phyloP scores from a whole-genome alignment of 768 basidiomycete genomes.

The Phaeotremella fagi region DNA sequence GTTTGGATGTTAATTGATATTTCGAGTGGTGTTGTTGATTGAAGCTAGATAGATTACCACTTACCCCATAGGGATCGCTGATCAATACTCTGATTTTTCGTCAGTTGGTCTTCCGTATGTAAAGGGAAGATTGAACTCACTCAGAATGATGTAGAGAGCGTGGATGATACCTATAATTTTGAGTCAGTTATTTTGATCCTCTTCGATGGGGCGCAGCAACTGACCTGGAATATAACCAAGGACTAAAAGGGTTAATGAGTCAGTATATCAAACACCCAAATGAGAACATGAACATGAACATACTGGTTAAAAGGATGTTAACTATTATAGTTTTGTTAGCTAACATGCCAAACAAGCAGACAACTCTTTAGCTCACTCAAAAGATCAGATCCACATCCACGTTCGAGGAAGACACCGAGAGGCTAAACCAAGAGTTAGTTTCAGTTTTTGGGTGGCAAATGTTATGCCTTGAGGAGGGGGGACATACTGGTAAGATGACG shows the following conservation, averaged over 20 bases:
- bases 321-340: constrained; percentile 50
- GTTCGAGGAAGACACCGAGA: constrained; percentile 80
- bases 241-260: constrained; percentile 50
- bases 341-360: too few species aligned
- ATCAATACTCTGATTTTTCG: too few species aligned
- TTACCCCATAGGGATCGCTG: too few species aligned
- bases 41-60: too few species aligned
- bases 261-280: neutral
- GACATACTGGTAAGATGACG: constrained; percentile 30
- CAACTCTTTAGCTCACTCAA: constrained; percentile 56
- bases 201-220: neutral
- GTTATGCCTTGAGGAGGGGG: neutral
- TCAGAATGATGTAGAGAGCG: constrained; percentile 40
- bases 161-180: constrained; percentile 33
- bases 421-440: constrained; percentile 54
- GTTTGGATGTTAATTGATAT: too few species aligned
- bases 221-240: constrained; percentile 76
- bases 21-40: too few species aligned
- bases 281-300: constrained; percentile 22
- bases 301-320: constrained; percentile 64
- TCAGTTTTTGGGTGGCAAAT: neutral
- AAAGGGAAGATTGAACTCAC: too few species aligned
- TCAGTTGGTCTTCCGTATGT: too few species aligned
- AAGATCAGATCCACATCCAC: constrained; percentile 73
- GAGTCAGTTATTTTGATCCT: constrained; percentile 3